phyloP scores from a whole-genome alignment of 305 asterid genomes.

The Rubia tinctorum region DNA sequence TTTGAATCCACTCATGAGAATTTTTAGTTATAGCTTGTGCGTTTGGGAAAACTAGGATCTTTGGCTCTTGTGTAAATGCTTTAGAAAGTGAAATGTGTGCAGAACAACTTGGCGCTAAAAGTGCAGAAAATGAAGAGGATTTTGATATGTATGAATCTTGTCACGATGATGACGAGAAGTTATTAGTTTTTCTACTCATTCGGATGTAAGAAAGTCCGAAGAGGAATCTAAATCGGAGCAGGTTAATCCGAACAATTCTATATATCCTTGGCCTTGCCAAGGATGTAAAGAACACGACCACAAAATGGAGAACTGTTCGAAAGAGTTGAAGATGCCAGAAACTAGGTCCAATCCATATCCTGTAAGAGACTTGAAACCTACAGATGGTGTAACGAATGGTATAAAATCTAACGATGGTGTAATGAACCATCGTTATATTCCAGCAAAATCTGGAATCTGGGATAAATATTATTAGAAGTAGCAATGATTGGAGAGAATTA shows the following conservation, averaged over 20 bases:
- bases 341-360: constrained; percentile 19
- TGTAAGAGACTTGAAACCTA: constrained; percentile 17
- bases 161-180: constrained; percentile 34
- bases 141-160: constrained; percentile 59
- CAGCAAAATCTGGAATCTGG: constrained; percentile 28
- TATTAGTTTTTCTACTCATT: constrained; percentile 16
- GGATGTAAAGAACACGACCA: constrained; percentile 31
- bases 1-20: background rate
- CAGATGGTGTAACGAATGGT: too few species aligned
- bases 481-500: constrained; percentile 58
- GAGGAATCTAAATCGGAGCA: constrained; percentile 26
- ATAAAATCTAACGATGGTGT: constrained; percentile 9
- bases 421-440: background rate
- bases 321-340: constrained; percentile 15
- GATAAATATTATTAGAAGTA: constrained; percentile 48
- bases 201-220: constrained; percentile 23
- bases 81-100: constrained; percentile 42
- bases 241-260: constrained; percentile 9
- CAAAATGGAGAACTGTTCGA: constrained; percentile 27
- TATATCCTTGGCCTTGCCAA: constrained; percentile 25
- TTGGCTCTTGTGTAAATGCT: constrained; percentile 15
- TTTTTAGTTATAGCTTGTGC: background rate
- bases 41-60: background rate
- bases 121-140: constrained; percentile 27
- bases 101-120: constrained; percentile 29